phyloP scores from a whole-genome alignment of 192 early-diverging fungal genomes.

The Coemansia sp. region DNA sequence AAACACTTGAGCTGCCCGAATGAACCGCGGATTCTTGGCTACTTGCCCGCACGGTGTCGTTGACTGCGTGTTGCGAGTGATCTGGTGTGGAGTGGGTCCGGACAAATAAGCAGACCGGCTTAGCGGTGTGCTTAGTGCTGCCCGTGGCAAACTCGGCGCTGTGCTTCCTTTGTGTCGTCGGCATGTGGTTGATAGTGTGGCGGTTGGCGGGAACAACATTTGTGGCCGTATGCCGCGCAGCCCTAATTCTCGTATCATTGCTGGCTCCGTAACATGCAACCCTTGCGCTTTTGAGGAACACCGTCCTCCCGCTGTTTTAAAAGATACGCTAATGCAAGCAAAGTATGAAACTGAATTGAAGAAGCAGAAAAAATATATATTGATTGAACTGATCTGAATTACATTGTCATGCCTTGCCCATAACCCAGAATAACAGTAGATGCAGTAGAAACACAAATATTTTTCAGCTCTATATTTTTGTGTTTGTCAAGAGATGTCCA shows the following conservation, averaged over 20 bases:
- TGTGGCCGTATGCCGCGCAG: neutral
- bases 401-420: too few species aligned
- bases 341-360: neutral
- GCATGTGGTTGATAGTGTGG: neutral
- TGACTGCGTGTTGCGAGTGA: constrained; percentile 1
- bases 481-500: too few species aligned
- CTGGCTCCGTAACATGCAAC: neutral
- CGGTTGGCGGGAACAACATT: neutral
- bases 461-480: too few species aligned
- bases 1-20: constrained; percentile 14
- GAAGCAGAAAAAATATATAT: neutral
- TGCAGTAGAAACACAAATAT: too few species aligned
- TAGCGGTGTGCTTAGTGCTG: neutral
- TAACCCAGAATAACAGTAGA: too few species aligned
- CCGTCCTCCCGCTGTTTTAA: too few species aligned
- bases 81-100: neutral
- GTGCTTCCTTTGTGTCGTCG: constrained; percentile 13
- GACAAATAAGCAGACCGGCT: neutral
- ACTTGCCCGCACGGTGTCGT: neutral
- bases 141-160: neutral
- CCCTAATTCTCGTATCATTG: neutral
- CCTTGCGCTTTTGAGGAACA: neutral
- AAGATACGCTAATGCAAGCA: neutral
- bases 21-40: constrained; percentile 15
- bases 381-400: too few species aligned